phyloP scores from a whole-genome alignment of 2,329 filamentous ascomycete species.

The Exophiala sideris region DNA sequence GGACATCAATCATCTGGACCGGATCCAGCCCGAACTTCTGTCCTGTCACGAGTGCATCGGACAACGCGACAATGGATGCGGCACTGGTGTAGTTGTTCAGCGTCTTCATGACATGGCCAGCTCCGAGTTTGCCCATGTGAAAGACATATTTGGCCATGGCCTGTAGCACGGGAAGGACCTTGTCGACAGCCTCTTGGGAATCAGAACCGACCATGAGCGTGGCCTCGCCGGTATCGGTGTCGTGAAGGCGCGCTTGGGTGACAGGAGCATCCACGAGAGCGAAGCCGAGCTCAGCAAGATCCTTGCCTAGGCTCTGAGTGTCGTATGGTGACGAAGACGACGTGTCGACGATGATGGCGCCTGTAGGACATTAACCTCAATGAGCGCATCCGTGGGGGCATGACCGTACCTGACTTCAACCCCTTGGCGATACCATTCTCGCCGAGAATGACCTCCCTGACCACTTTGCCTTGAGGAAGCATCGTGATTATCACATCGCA shows the following conservation, averaged over 20 bases:
- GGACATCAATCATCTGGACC: constrained; percentile 38
- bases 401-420: constrained; percentile 34
- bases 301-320: constrained; percentile 19
- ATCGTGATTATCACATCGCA: constrained; percentile 36
- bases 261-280: constrained; percentile 23
- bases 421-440: constrained; percentile 30
- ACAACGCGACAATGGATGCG: constrained; percentile 21
- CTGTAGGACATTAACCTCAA: not conserved
- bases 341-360: constrained; percentile 24
- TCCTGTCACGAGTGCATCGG: constrained; percentile 22
- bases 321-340: constrained; percentile 26
- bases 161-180: constrained; percentile 20
- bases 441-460: constrained; percentile 33
- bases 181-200: constrained; percentile 17
- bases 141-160: constrained; percentile 26
- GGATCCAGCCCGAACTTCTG: constrained; percentile 26
- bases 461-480: constrained; percentile 36
- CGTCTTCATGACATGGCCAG: constrained; percentile 26
- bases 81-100: constrained; percentile 27
- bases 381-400: not conserved
- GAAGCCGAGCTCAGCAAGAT: constrained; percentile 15
- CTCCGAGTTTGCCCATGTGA: constrained; percentile 24
- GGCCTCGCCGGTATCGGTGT: constrained; percentile 24
- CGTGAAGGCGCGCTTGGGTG: constrained; percentile 24
- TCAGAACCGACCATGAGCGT: constrained; percentile 26